Conservation (phyloP, 2,329 filamentous ascomycete species). For the Xylariaceae sp. region DNA sequence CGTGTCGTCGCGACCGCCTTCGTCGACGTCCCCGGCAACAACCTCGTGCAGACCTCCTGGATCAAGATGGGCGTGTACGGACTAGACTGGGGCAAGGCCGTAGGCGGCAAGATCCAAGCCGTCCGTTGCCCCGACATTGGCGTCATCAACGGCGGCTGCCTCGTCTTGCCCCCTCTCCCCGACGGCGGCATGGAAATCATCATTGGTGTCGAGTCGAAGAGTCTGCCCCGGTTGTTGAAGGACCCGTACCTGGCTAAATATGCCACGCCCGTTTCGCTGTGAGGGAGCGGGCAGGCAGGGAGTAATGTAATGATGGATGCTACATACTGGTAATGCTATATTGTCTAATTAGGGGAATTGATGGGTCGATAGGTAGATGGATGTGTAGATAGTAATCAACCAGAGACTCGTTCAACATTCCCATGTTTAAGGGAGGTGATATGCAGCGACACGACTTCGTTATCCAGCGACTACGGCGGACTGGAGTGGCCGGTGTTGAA, state of each 20-base stretch:
- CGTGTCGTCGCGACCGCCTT: conserved; percentile 33
- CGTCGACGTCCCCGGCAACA: conserved; percentile 26
- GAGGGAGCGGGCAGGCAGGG: not conserved
- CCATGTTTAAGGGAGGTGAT: too few species aligned
- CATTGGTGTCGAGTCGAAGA: conserved; percentile 32
- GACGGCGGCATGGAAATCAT: conserved; percentile 33
- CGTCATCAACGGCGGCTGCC: conserved; percentile 32
- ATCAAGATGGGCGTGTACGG: conserved; percentile 32
- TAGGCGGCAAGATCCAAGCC: conserved; percentile 30
- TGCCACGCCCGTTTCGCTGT: conserved; percentile 22
- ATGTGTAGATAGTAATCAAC: too few species aligned
- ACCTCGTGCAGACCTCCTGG: conserved; percentile 35
- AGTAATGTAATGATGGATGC: too few species aligned
- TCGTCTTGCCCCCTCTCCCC: conserved; percentile 32
- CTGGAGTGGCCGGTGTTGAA: too few species aligned
- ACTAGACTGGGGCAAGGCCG: conserved; percentile 31
- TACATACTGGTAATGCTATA: too few species aligned
- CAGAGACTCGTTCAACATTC: too few species aligned
- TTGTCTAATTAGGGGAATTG: too few species aligned
- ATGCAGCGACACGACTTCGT: too few species aligned
- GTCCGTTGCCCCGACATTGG: conserved; percentile 32
- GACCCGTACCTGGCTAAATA: conserved; percentile 32
- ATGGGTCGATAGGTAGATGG: too few species aligned
- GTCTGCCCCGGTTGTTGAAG: conserved; percentile 26
- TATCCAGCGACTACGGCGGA: too few species aligned